phyloP scores from a whole-genome alignment of 1,139 yeast genomes.

The Debaryomyces sp. region DNA sequence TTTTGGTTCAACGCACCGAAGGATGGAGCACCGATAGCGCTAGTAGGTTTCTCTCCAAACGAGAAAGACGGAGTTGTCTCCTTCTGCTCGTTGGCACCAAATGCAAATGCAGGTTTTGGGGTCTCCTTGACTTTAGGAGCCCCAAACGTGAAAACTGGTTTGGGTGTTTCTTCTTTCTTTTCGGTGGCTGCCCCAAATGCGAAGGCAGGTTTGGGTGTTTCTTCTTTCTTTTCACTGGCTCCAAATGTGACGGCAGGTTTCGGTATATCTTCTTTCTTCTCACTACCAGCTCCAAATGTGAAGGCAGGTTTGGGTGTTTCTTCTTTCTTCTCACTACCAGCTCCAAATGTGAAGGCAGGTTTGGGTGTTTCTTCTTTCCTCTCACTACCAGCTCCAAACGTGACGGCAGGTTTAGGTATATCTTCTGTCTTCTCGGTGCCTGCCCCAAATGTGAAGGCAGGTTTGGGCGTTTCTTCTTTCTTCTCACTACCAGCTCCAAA shows the following conservation, averaged over 20 bases:
- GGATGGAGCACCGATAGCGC: not conserved
- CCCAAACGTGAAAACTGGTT: conserved; percentile 15
- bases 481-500: conserved; percentile 13
- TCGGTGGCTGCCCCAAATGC: conserved; percentile 15
- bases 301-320: too few relatives aligned
- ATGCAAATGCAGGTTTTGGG: conserved; percentile 13
- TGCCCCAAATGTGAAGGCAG: conserved; percentile 14
- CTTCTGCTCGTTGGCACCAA: conserved; percentile 11
- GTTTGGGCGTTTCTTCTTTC: conserved; percentile 5
- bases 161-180: not conserved
- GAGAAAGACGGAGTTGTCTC: conserved; percentile 15
- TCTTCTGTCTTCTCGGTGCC: too few relatives aligned
- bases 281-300: too few relatives aligned
- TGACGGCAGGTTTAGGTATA: too few relatives aligned
- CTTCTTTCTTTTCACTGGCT: conserved; percentile 7
- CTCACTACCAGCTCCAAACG: too few relatives aligned
- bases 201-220: conserved; percentile 9
- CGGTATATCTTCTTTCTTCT: too few relatives aligned
- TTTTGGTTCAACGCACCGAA: conserved; percentile 10
- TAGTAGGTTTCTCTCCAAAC: not conserved
- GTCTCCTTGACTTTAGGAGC: conserved; percentile 1
- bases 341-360: too few relatives aligned
- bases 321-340: too few relatives aligned
- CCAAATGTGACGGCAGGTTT: too few relatives aligned
- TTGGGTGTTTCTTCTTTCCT: too few relatives aligned